Conservation (phyloP, 345 rosid species). For the Hibiscus mutabilis region DNA sequence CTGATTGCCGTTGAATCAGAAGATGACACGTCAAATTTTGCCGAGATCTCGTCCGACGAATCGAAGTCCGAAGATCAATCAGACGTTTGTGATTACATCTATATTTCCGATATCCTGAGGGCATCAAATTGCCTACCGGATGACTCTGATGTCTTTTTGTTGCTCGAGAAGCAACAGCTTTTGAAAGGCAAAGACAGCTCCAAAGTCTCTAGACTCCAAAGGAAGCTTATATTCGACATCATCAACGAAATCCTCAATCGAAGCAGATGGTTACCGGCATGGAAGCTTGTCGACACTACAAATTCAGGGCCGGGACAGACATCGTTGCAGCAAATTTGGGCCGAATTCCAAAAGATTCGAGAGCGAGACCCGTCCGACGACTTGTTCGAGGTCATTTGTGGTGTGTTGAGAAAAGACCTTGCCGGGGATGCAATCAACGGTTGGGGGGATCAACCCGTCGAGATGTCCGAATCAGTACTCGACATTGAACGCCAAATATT, state of each 20-base stretch:
- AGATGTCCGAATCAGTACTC: slow-evolving; percentile 68
- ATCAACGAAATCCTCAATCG: slow-evolving; percentile 49
- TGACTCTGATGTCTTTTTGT: slow-evolving; percentile 43
- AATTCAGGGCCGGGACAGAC: neutral
- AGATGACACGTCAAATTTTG: slow-evolving; percentile 61
- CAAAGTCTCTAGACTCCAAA: slow-evolving; percentile 39
- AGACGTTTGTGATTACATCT: slow-evolving; percentile 45
- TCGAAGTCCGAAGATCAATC: slow-evolving; percentile 20
- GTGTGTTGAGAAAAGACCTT: slow-evolving; percentile 65
- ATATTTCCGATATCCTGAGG: slow-evolving; percentile 62
- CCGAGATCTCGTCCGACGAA: slow-evolving; percentile 22
- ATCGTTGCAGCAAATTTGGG: slow-evolving; percentile 51
- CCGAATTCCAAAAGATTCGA: slow-evolving; percentile 48
- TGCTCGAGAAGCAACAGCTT: slow-evolving; percentile 70
- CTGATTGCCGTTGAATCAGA: slow-evolving; percentile 50
- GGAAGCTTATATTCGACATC: slow-evolving; percentile 14
- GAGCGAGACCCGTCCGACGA: slow-evolving; percentile 43
- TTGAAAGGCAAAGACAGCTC: slow-evolving; percentile 50
- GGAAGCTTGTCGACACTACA: slow-evolving; percentile 29
- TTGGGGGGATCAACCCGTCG: slow-evolving; percentile 59
- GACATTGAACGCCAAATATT: slow-evolving; percentile 71
- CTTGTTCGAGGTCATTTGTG: slow-evolving; percentile 53
- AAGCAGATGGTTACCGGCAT: slow-evolving; percentile 43
- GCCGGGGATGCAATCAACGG: slow-evolving; percentile 46
- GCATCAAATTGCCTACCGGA: slow-evolving; percentile 50